Base-by-base conservation (phyloP, 345 rosid species). In the Syzygium oleosum region DNA sequence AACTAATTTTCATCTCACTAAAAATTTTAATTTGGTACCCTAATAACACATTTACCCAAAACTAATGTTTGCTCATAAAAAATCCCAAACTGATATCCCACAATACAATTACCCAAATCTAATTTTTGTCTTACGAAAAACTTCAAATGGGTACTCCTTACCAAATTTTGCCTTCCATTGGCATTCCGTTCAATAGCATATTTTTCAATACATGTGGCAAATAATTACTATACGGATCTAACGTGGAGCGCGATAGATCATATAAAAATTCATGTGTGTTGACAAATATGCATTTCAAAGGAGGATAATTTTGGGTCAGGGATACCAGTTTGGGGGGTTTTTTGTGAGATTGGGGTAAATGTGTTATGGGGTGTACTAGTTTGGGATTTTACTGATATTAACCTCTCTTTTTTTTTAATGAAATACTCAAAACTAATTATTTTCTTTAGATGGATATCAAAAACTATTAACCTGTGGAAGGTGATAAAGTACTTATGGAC, bases 301-400 rank as follows among this genome's bases (percentile, higher is more conserved):
- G 59, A 55, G 12, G 3, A 12, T 9, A 1, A 9, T 9, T 55
- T 55, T 49, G 51, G 51, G 12, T 9, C 1, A 55, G 0, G 2
- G 0, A 5, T 55, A 7, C 0, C 0, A 0, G 1, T 55, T 21
- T 55, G 2, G 2, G 12, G n/a, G 46, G 46, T n/a, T n/a, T n/a
- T 43, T 43, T 43, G 46, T 43, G 46, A 43, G 46, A 5, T 43
- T 43, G 7, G 46, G 7, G 1, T 43, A 43, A 43, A 43, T 43
- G 46, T 43, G 46, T 43, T 1, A 43, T 43, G n/a, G 46, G 7
- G 7, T n/a, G 1, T 55, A 7, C 0, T 0, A 0, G 1, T 55
- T 55, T 55, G 12, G 1, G 12, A 21, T 55, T 43, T 43, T 43
- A 43, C 7, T 43, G 46, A 1, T n/a, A n/a, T n/a, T n/a, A n/a